Conservation (phyloP, 805 yeast species). For the Suhomyces sp. region DNA sequence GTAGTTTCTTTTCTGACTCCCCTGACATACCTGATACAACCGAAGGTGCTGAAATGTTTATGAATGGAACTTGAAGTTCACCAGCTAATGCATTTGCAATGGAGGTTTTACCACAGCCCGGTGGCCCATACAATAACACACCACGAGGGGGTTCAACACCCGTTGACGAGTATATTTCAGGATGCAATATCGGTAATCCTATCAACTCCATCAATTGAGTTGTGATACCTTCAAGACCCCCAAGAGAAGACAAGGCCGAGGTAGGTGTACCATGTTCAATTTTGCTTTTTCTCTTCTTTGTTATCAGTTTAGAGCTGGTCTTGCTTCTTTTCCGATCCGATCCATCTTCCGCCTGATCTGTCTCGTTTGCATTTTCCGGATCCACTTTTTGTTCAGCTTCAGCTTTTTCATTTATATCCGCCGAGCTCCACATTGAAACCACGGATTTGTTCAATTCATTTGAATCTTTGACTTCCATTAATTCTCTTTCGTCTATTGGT, state of each 20-base stretch:
- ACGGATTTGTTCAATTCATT: constrained; percentile 77
- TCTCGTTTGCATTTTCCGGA: constrained; percentile 1
- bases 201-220: constrained; percentile 85
- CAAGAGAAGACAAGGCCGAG: constrained; percentile 67
- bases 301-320: constrained; percentile 34
- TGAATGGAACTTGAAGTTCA: constrained; percentile 88
- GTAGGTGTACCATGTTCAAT: constrained; percentile 70
- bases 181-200: constrained; percentile 89
- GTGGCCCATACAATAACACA: constrained; percentile 93
- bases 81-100: constrained; percentile 96
- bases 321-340: constrained; percentile 52
- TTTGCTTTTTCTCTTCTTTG: constrained; percentile 33
- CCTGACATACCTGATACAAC: constrained; percentile 99
- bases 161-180: constrained; percentile 81
- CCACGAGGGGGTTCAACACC: constrained; percentile 97
- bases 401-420: constrained; percentile 9
- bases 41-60: constrained; percentile 89
- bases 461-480: constrained; percentile 64
- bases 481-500: constrained; percentile 38
- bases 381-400: constrained; percentile 14
- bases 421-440: constrained; percentile 61
- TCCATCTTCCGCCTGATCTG: constrained; percentile 18
- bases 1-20: constrained; percentile 88
- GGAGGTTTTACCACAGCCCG: constrained; percentile 98
- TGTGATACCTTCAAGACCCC: constrained; percentile 86